Base-by-base conservation (phyloP, 2,329 filamentous ascomycete genomes). In the Geosmithia flava region DNA sequence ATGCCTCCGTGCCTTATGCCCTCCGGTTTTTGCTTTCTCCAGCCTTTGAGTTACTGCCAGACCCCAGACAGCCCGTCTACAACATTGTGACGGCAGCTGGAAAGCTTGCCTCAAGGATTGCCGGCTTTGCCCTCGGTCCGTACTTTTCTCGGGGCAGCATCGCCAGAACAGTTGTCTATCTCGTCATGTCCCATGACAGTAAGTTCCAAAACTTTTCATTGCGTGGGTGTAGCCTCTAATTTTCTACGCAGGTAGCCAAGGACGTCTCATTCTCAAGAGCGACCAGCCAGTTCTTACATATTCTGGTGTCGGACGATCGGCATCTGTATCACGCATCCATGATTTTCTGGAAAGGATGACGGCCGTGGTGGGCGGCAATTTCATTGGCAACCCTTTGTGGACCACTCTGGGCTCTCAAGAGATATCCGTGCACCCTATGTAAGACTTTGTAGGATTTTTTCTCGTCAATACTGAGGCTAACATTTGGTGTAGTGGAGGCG, bases 181-280 rank as follows among this genome's bases (percentile, higher is more conserved):
- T 85, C 3, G 69, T 83, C 56, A 83, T 84, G 78, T 78, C 75
- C 2, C 80, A 84, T 54, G 80, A 83, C 53, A 78, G 72, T 67
- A 65, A 57, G 65, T 57, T 4, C 20, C 30, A 5, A 7, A 33
- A 45, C 19, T 29, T 42, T 19, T 42, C 41, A n/a, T 20, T 42
- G 20, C 19, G n/a, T 42, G 41, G n/a, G 17, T 42, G 27, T 20
- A 2, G 20, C 13, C 13, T 20, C 27, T 45, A 7, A 30, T 20
- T 7, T 43, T 19, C 33, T 16, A 6, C 17, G 13, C 47, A 73
- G 69, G 66, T 42, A 79, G 80, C 54, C 77, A 84, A 61, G 79
- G 76, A 1, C 71, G 71, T 7, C 58, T 85, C 44, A 73, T 71
- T 0, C 65, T 85, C 7, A 69, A 78, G 52, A 63, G 81, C 44